Evolutionary conservation across 768 basidiomycete genomes (phyloP), one percentile per base, ranked within the genome.

Genomic region (Agrocybe pediades): DNA sequence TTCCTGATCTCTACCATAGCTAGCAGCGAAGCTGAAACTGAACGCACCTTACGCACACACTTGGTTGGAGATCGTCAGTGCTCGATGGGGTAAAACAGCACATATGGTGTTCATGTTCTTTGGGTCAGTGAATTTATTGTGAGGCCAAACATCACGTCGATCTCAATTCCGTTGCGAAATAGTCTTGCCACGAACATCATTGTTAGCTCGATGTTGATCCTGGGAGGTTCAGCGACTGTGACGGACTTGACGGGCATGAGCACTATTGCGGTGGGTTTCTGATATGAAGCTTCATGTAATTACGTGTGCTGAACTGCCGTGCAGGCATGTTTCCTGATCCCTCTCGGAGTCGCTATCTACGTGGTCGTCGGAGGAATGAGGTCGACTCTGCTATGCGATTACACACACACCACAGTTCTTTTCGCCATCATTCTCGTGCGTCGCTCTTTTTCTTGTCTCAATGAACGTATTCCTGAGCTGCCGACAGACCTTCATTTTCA

Each of bases 71-170:
- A 93, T 97, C 59, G 83, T 95, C 49, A 83, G 80, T 2, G 78
- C 74, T 1, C 79, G 90, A 9, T 98, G 93, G 90, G 95, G 95
- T 0, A 83, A 68, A 6, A 56, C 77, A 13, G 92, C 90, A 0
- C 95, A 97, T 71, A 53, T 87, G 2, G 74, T 92, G 6, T 95
- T 96, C 76, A 85, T 95, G 78, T 88, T 91, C 75, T 96, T 96
- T 64, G 93, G 90, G 82, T 81, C 50, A 0, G 74, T 69, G n/a
- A n/a, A n/a, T 6, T 24, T 6, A 1, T 41, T 4, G 9, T 15
- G 2, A 25, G 8, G 9, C 23, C 23, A 39, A 27, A 41, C 3
- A 1, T 15, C 42, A 6, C 40, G 19, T 21, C 46, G 47, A 11
- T 9, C 25, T 29, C 2, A 46, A n/a, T 17, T 24, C 6, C n/a